Percentiles rank a stretch among this genome's conserved stretches.
Conservation (phyloP, 2,329 filamentous ascomycete species). For the Cadophora malorum region DNA sequence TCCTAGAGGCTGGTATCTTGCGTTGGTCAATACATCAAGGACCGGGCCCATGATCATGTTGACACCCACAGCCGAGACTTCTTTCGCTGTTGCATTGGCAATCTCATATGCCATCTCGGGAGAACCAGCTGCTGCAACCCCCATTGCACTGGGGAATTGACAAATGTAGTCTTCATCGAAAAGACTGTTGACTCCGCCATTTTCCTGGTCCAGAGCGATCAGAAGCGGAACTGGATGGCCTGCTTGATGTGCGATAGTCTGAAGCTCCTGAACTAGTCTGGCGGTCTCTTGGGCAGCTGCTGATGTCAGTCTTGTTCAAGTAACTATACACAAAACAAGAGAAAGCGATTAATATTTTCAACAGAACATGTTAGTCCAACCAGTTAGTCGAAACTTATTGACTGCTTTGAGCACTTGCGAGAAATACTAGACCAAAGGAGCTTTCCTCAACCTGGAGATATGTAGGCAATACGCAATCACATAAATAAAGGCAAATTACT, state of each 20-base stretch:
- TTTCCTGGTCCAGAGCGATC: slow-evolving; percentile 95
- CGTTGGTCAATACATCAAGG: slow-evolving; percentile 92
- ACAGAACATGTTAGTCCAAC: too few relatives aligned
- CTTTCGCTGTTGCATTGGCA: slow-evolving; percentile 90
- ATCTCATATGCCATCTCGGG: slow-evolving; percentile 86
- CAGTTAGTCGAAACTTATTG: neutral
- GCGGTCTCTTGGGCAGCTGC: slow-evolving; percentile 91
- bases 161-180: slow-evolving; percentile 96
- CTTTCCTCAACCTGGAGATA: neutral
- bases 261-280: slow-evolving; percentile 85
- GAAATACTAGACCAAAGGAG: neutral
- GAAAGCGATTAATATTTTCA: neutral
- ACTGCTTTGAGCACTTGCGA: neutral
- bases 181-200: slow-evolving; percentile 95
- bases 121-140: slow-evolving; percentile 88
- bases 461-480: neutral
- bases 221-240: slow-evolving; percentile 88
- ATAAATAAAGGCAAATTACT: slow-evolving; percentile 55
- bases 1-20: slow-evolving; percentile 86
- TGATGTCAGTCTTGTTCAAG: slow-evolving; percentile 31
- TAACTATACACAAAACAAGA: slow-evolving; percentile 1
- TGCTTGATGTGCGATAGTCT: slow-evolving; percentile 88
- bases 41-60: slow-evolving; percentile 96
- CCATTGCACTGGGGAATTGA: slow-evolving; percentile 97
- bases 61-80: slow-evolving; percentile 90